Evolutionary conservation across 345 rosid species (phyloP), one percentile per base, ranked within the genome.

Genomic region (Ricinus communis): DNA sequence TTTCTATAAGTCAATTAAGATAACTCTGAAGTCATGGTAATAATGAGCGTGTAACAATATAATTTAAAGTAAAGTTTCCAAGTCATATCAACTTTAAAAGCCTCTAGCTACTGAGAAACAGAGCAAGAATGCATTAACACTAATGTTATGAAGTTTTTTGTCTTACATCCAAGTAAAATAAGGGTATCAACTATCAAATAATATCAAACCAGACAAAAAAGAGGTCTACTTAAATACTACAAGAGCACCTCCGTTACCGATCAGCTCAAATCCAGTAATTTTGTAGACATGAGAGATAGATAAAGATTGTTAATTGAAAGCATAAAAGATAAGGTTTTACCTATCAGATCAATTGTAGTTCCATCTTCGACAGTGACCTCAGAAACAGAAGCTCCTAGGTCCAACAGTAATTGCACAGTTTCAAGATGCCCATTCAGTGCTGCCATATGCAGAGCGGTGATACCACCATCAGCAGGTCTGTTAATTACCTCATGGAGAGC

Each of bases 361-460:
- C 97, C 97, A 80, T 95, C 99, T 80, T 95, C 97, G 62, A 86
- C 76, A 24, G 97, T 92, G 77, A 92, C 88, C 77, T 84, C 86
- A 59, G 82, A 70, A 70, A 86, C 87, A 6, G 94, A 87, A 73
- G 97, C 98, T 79, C 99, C 98, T 69, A 95, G 80, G 74, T 95
- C 96, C 81, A 92, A 62, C 31, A 95, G 97, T 72, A 95, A 83
- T 69, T 83, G 96, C 66, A 95, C 82, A 53, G 87, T 88, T 79
- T 92, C 94, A 31, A 86, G 77, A 76, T 95, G 97, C 13, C 98
- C 98, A 51, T 95, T 95, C 66, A 95, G 80, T 61, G 97, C 88
- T 27, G 98, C 98, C 88, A 95, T 90, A 77, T 95, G 97, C 71
- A 95, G 86, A 71, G 98, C 93, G 40, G 98, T 89, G 66, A 95